These are phyloP conservation scores for Acorus calamus DNA, from an alignment of 106 monocot genomes.

Conservation along the genomic window DNA sequence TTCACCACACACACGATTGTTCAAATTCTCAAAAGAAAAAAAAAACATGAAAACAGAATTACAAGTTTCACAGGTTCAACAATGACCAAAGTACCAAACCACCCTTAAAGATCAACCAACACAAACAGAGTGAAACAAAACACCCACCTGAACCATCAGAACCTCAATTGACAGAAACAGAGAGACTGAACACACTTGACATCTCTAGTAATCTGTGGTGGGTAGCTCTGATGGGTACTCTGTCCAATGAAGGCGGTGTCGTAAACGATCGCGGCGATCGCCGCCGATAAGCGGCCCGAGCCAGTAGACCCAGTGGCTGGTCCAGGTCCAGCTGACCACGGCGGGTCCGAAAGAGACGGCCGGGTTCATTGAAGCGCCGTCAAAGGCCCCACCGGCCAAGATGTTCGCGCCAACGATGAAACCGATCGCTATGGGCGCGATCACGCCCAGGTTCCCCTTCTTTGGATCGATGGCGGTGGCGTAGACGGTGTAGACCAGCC, in stretches of 20 bases:
- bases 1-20: too few species aligned
- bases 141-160: too few species aligned
- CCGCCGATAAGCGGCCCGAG: constrained; percentile 28
- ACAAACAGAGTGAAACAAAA: too few species aligned
- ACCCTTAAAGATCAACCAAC: too few species aligned
- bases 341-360: constrained; percentile 39
- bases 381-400: constrained; percentile 35
- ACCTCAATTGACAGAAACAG: too few species aligned
- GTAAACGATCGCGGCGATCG: constrained; percentile 26
- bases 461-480: constrained; percentile 28
- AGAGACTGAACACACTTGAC: too few species aligned
- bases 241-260: constrained; percentile 30
- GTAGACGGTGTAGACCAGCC: constrained; percentile 33
- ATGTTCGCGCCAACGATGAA: constrained; percentile 35
- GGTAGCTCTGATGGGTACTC: constrained; percentile 23
- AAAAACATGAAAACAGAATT: too few species aligned
- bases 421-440: constrained; percentile 27
- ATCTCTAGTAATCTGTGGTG: constrained; percentile 5
- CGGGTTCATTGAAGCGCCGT: constrained; percentile 42
- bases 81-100: too few species aligned
- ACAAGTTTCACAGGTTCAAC: too few species aligned
- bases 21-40: too few species aligned
- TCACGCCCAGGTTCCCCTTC: constrained; percentile 18
- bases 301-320: constrained; percentile 39
- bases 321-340: constrained; percentile 35